phyloP scores from a whole-genome alignment of 1,284 basidiomycete genomes.

The Ceratobasidium sp. region DNA sequence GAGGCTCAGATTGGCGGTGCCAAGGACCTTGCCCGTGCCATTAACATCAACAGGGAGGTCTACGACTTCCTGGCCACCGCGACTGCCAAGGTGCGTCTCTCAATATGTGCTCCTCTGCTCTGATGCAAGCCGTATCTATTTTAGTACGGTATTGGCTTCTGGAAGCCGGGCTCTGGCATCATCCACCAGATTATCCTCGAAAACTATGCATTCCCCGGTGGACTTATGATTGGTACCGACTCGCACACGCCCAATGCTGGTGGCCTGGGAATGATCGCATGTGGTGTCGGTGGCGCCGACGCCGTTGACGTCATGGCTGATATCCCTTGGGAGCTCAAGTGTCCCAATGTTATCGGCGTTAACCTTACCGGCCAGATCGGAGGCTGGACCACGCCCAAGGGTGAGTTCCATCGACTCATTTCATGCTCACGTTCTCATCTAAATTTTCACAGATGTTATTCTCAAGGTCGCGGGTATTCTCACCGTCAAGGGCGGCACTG shows the following conservation, averaged over 20 bases:
- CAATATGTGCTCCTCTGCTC: constrained; percentile 19
- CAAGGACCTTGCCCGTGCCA: constrained; percentile 93
- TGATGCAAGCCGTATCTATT: constrained; percentile 26
- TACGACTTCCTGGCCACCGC: constrained; percentile 99
- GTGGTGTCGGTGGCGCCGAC: constrained; percentile 98
- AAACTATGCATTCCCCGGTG: constrained; percentile 92
- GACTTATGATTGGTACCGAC: constrained; percentile 84
- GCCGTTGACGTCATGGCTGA: constrained; percentile 99
- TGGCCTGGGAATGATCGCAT: constrained; percentile 96
- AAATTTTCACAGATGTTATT: constrained; percentile 78
- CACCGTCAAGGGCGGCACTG: constrained; percentile 98
- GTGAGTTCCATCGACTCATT: constrained; percentile 58
- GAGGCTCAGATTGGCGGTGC: constrained; percentile 95
- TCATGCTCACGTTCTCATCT: constrained; percentile 41
- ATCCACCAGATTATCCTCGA: constrained; percentile 99
- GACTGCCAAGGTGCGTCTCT: constrained; percentile 85
- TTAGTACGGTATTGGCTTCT: constrained; percentile 91
- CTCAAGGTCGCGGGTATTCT: constrained; percentile 97
- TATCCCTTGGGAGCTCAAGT: constrained; percentile 98
- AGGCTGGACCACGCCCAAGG: constrained; percentile 97
- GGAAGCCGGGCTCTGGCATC: constrained; percentile 95
- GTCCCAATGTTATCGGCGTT: constrained; percentile 90
- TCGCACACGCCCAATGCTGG: constrained; percentile 99
- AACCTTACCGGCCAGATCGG: constrained; percentile 89
- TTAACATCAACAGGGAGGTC: constrained; percentile 97